Evolutionary conservation across 2,329 filamentous ascomycete genomes (phyloP).

Genomic region (Phaeosphaeriaceae sp.): DNA sequence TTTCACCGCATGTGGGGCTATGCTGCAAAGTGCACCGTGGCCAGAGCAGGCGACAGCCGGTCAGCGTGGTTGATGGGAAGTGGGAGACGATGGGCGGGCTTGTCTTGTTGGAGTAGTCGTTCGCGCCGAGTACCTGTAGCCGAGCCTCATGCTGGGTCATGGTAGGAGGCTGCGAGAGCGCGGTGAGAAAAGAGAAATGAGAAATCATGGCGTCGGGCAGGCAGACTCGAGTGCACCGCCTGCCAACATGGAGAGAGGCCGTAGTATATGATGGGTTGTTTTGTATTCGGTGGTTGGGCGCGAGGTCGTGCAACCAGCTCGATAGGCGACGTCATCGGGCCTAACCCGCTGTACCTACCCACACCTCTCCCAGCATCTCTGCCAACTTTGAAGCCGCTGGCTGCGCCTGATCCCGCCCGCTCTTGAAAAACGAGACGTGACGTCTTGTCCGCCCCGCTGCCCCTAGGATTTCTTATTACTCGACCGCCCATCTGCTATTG

Average conservation of each 20-base stretch:
- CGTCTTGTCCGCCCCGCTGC: constrained; percentile 13
- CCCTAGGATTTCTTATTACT: constrained; percentile 22
- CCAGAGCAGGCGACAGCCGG: constrained; percentile 6
- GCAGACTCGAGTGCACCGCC: constrained; percentile 11
- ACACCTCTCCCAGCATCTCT: constrained; percentile 3
- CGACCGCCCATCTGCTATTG: constrained; percentile 3
- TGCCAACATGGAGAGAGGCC: background rate
- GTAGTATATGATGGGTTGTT: constrained; percentile 6
- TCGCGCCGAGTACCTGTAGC: constrained; percentile 19
- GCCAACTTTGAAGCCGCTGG: constrained; percentile 5
- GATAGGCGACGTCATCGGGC: constrained; percentile 5
- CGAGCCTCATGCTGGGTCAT: constrained; percentile 9
- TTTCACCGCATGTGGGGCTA: constrained; percentile 24
- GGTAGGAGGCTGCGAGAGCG: constrained; percentile 16
- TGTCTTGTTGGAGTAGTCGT: constrained; percentile 18
- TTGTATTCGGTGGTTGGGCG: background rate
- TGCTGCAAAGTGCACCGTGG: constrained; percentile 18
- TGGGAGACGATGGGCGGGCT: constrained; percentile 10
- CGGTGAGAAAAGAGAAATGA: constrained; percentile 12
- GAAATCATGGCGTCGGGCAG: constrained; percentile 8
- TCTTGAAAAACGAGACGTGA: constrained; percentile 19
- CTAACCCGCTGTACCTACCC: background rate
- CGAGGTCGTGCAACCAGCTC: constrained; percentile 1
- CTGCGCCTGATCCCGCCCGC: constrained; percentile 21
- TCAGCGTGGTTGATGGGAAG: constrained; percentile 12